Evolutionary conservation across 805 yeast genomes (phyloP), one percentile per base, ranked within the genome.

Genomic region (Teunomyces gatunensis): DNA sequence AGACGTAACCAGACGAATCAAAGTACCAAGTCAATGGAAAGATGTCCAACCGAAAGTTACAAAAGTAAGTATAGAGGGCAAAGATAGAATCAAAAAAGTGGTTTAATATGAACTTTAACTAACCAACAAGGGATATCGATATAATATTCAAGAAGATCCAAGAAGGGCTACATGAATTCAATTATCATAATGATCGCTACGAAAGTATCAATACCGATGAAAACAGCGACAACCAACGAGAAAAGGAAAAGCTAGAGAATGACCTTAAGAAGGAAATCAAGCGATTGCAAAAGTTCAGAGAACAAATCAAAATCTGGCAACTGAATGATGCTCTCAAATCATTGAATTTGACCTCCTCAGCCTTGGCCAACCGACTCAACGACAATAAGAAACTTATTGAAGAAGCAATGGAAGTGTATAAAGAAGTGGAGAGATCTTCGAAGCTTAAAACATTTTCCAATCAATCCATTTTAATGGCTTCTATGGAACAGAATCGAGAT

Each of bases 181-280:
- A 73, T 50, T 73, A 73, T 52, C 73, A 73, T 55, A 69, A 63
- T 54, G 67, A 71, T n/a, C 61, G 78, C 33, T 74, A 71, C 44
- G 75, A 73, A 49, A 57, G 71, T 47, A 49, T 49, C 39, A 53
- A 53, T 52, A 57, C 59, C 50, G 67, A 61, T 47, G 63, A 57
- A 23, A 63, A 65, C 50, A 67, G 67, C 49, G 77, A 73, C 47
- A 67, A 73, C 48, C 77, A 73, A 50, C 68, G 73, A 57, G 74
- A 69, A 45, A 73, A 73, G 52, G 67, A 62, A 37, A 73, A 73
- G 55, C 60, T 73, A 40, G 77, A 73, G 49, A 64, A 65, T 30
- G 78, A 73, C 49, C 59, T 73, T 51, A 73, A 73, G 57, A 71
- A 73, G 51, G 78, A 73, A 53, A 73, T 73, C 54, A 73, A 73